Evolutionary conservation across 108 stramenopile genomes (phyloP), one percentile per base, ranked within the genome.

Genomic region (Cylindrotheca closterium): DNA sequence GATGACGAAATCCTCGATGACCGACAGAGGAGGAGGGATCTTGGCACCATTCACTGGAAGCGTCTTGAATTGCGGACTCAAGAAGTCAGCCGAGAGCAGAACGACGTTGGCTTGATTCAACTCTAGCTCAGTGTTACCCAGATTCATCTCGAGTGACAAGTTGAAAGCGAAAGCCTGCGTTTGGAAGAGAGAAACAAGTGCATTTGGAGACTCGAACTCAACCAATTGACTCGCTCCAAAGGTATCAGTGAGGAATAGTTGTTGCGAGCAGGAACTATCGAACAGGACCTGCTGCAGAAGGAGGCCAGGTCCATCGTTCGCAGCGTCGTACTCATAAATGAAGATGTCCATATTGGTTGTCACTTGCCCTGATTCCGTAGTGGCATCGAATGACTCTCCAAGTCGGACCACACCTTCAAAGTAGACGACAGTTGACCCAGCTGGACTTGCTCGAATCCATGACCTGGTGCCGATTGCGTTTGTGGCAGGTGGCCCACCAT

Each of bases 211-310:
- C 29, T 67, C 66, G 28, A 67, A 74, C 31, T 67, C 65, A 33
- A 54, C 42, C 29, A 74, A 46, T 34, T 74, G 73, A 24, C 28
- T 48, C 3, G 73, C 57, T 34, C 73, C 73, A 42, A 67, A 74
- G 42, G 31, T 55, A 57, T 74, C 73, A 10, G 57, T 42, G 8
- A 74, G 54, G 55, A 59, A 74, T 22, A 74, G 34, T 22, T 58
- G 54, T 30, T 74, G 55, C 26, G 73, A 67, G 46, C 73, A 74
- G 49, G 73, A 74, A 60, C 65, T 60, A 50, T 74, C 64, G 24
- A 63, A 55, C 0, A 42, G 26, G 28, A 62, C 30, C 33, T 55
- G 24, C 57, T 74, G 73, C 3, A 74, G 46, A 3, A 62, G 55
- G 4, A 7, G 17, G 21, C 47, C 66, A 23, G 46, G 31, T 2